Base-by-base conservation (phyloP, 2,329 filamentous ascomycete genomes). In the Fusarium xylarioides region DNA sequence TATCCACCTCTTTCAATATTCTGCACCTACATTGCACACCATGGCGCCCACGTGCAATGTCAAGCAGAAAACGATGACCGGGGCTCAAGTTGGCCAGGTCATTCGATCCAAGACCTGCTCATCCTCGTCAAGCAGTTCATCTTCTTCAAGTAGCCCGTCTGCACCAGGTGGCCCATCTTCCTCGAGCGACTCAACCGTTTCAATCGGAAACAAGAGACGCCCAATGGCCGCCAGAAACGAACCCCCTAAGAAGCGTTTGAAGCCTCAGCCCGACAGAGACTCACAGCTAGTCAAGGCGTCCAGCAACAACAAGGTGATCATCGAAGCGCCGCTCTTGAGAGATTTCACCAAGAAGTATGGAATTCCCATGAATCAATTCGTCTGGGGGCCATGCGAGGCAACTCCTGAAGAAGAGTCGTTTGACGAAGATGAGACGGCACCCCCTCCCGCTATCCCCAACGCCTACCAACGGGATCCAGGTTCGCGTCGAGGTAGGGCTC, bases 341-440 rank as follows among this genome's bases (percentile, higher is more conserved):
- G 71, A 74, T 52, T 74, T 74, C 23, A 40, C 56, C 4, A 50
- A 61, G n/a, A 35, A 49, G 4, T 63, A 60, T 32, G 71, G 71
- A 7, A 69, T 73, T 37, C 71, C 71, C 5, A 49, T 16, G 21
- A 38, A 23, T 6, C 71, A 74, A 40, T 74, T 68, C 34, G 35
- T 50, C 16, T 74, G 68, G 68, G 71, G 72, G 6, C 28, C 64
- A 23, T 34, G 50, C 28, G 18, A 50, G 23, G 21, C 59, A 35
- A 35, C 30, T 11, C 43, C 58, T 15, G 21, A 56, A 11, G 53
- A 60, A 34, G 68, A 62, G 11, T 46, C 57, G 7, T 66, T 72
- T n/a, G 63, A 74, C 50, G 73, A 71, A 37, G 62, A 74, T 23
- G 65, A 65, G n/a, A 65, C 65, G 49, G 71, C 74, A 11, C 53